Evolutionary conservation across 768 basidiomycete genomes (phyloP).

Genomic region (Serendipita sp.): DNA sequence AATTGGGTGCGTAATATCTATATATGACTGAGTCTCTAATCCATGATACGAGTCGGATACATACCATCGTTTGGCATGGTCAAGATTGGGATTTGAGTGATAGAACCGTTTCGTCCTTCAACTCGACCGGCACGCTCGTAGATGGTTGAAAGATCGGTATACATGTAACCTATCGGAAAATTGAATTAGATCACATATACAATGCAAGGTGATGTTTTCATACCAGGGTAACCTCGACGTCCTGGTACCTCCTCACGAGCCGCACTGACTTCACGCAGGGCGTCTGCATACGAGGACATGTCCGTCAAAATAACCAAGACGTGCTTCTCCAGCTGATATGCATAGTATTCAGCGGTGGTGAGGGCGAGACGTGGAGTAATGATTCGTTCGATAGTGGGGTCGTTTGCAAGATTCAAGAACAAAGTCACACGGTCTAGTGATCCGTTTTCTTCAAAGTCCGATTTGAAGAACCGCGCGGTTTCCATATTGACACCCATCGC

Average conservation of each 20-base stretch:
- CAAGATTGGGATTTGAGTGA: conserved; percentile 98
- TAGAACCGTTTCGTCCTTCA: conserved; percentile 92
- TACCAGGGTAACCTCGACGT: conserved; percentile 80
- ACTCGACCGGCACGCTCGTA: conserved; percentile 99
- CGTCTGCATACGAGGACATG: conserved; percentile 97
- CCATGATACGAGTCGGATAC: conserved; percentile 13
- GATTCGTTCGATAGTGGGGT: conserved; percentile 98
- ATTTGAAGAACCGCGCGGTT: conserved; percentile 98
- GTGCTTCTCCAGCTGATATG: conserved; percentile 98
- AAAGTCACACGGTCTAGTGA: conserved; percentile 93
- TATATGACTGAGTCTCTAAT: background rate
- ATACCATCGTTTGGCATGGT: conserved; percentile 99
- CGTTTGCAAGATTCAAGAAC: conserved; percentile 97
- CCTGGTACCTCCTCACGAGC: conserved; percentile 99
- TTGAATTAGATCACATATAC: background rate
- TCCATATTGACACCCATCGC: conserved; percentile 99
- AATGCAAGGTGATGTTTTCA: conserved; percentile 13
- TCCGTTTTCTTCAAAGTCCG: conserved; percentile 98
- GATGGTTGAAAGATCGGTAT: conserved; percentile 98
- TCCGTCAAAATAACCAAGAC: conserved; percentile 98
- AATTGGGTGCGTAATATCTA: conserved; percentile 99
- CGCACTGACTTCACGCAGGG: conserved; percentile 74
- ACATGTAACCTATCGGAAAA: conserved; percentile 71
- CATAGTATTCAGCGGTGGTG: conserved; percentile 98
- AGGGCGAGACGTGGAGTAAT: conserved; percentile 96